Base-by-base conservation (phyloP, 345 rosid species). In the Citrus trifoliata region DNA sequence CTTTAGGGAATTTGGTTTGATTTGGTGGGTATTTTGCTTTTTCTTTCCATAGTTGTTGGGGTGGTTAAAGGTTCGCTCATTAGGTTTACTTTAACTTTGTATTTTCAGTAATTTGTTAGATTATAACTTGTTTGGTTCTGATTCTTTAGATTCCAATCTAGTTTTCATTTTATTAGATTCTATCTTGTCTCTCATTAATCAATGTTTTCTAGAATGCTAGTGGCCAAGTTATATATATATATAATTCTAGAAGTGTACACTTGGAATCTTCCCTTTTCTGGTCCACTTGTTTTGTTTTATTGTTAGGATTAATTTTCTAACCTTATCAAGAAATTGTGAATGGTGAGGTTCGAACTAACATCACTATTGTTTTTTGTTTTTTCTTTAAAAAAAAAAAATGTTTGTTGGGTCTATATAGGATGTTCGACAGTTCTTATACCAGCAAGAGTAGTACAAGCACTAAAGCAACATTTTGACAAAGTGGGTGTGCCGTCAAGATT, bases 361-460 rank as follows among this genome's bases (percentile, higher is more conserved):
- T 28, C 56, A 62, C 74, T 21, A 59, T 53, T 78, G 63, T 51
- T 51, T 0, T 51, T 5, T 4, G 10, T 14, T 14, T 14, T 1
- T 48, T 14, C 6, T 32, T 32, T 32, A 32, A 32, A 32, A 12
- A 48, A 12, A 14, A 3, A 13, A 16, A 51, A 71, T 70, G 24
- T 28, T 70, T 19, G 60, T 42, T 30, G 72, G 19, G 19, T 28
- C 51, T 28, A 14, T 5, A 56, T 83, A 95, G 98, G 95, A 19
- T 86, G 94, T 78, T 85, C 98, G 12, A 88, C 91, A 13, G 97
- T 91, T 21, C 82, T 95, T 14, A 88, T 95, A 79, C 98, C 98
- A 33, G 93, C 95, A 66, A 89, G 90, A 86, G 98, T 95, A 6
- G 90, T 90, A 58, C 93, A 95, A 53, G 97, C 98, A 80, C 78